Evolutionary conservation across 768 basidiomycete genomes (phyloP), one percentile per base, ranked within the genome.

Genomic region (Mycena maculata): DNA sequence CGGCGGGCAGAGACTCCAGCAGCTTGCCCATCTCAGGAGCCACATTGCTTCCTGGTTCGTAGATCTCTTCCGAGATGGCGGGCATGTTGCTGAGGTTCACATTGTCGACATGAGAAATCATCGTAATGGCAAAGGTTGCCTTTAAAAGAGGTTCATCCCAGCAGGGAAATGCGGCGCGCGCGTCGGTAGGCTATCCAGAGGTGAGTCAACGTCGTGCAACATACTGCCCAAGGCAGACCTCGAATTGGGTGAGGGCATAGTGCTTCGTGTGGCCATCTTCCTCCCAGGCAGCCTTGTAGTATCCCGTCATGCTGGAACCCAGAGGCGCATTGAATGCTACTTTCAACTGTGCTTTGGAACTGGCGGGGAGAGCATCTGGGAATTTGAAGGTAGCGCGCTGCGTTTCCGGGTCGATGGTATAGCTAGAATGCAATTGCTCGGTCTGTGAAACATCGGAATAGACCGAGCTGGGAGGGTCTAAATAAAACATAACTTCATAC

Each of bases 91-190:
- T 91, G 67, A 99, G 81, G 76, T 87, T 92, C 74, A 89, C 87
- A 5, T 92, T 91, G 68, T 88, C 87, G 11, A 80, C 82, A 65
- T 90, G 88, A n/a, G 94, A 93, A 73, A 96, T 84, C 84, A 96
- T 83, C 16, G 90, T 91, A 65, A 95, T 81, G 0, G 85, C 74
- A 75, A 91, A 93, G 3, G 91, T 95, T 0, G 95, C 92, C 77
- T 98, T 98, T 71, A 96, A 83, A 39, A 88, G 84, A 18, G 96
- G 97, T 75, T 98, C 96, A 75, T 98, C 96, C 93, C 94, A 97
- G 81, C 91, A 94, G 28, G 93, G 93, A 77, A 94, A 93, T 8
- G 91, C 88, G 44, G 88, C 85, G 54, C 96, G 84, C 11, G 96
- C 96, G 65, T 90, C 90, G 42, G 93, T 97, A 41, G 96, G 90